Conservation (phyloP, 495 filamentous ascomycete species). For the Xylaria scruposa region DNA sequence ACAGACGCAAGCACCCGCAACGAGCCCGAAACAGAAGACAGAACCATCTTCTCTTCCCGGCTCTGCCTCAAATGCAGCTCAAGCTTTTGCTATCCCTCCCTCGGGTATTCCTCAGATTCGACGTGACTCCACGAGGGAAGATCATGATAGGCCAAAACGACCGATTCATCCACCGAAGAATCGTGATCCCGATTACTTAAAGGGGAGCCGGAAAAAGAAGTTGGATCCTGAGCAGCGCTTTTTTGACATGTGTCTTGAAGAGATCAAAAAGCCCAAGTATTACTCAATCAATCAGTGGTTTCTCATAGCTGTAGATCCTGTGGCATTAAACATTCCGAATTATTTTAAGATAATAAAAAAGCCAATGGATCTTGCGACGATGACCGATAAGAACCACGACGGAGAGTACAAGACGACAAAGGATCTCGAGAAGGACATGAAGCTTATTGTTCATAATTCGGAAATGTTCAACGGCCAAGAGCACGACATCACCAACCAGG, state of each 20-base stretch:
- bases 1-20: conserved; percentile 37
- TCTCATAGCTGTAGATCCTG: conserved; percentile 84
- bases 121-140: conserved; percentile 78
- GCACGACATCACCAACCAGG: conserved; percentile 74
- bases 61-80: conserved; percentile 47
- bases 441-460: conserved; percentile 86
- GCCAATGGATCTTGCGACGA: conserved; percentile 90
- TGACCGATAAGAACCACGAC: conserved; percentile 73
- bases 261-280: conserved; percentile 79
- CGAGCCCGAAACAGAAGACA: conserved; percentile 48
- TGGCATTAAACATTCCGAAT: conserved; percentile 89
- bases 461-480: conserved; percentile 84
- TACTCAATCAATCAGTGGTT: conserved; percentile 70
- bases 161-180: conserved; percentile 90
- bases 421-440: conserved; percentile 85
- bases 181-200: conserved; percentile 83
- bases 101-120: conserved; percentile 92
- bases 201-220: conserved; percentile 92
- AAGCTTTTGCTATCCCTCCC: conserved; percentile 81
- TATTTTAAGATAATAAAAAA: conserved; percentile 95
- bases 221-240: conserved; percentile 86
- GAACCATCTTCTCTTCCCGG: conserved; percentile 34
- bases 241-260: conserved; percentile 80
- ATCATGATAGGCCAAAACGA: conserved; percentile 82
- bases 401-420: conserved; percentile 84